Base-by-base conservation (phyloP, 2,329 filamentous ascomycete genomes). In the Escovopsis sp. region DNA sequence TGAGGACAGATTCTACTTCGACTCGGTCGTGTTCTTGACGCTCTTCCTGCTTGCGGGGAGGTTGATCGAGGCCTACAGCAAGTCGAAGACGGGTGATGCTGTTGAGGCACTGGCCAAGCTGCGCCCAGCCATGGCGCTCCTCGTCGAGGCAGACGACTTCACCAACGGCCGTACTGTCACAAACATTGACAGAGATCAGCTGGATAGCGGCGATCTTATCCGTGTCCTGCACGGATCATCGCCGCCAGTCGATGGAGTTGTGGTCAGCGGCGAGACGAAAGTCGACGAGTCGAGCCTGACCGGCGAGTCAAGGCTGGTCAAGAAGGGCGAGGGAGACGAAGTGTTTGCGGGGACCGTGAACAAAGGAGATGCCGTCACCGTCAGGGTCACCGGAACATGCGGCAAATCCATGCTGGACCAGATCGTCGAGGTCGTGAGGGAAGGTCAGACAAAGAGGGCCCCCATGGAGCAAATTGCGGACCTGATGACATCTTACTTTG, bases 271-370 rank as follows among this genome's bases (percentile, higher is more conserved):
- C 4, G 69, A 76, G 39, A 76, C 75, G 36, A 71, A 67, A 39
- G 94, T 95, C 53, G 86, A 95, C 54, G 89, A 96, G 58, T 88
- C 86, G 10, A 93, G 86, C 46, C 67, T 96, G 45, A 95, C 89
- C 2, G 83, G 83, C 40, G 83, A 88, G 60, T 82, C 82, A 12
- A 70, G 72, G 7, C 72, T 72, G 1, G 73, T 87, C 42, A 70
- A 68, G 52, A 88, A 88, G 60, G 47, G 39, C 0, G 50, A 63
- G 2, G 79, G 76, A 4, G 81, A 85, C 44, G 63, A 66, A 13
- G 76, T 87, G 2, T 87, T 72, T 50, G 75, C 81, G 0, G 83
- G 83, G 13, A 87, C 84, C 0, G 68, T 87, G 55, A 88, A 88
- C 61, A 80, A 81, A 53, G 77, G 69, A 6, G 57, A 68, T 0